A percentile compares a stretch with the other conserved stretches of the same genome.
phyloP scores from a whole-genome alignment of 176 grass and related monocot genomes.

The Canna indica region DNA sequence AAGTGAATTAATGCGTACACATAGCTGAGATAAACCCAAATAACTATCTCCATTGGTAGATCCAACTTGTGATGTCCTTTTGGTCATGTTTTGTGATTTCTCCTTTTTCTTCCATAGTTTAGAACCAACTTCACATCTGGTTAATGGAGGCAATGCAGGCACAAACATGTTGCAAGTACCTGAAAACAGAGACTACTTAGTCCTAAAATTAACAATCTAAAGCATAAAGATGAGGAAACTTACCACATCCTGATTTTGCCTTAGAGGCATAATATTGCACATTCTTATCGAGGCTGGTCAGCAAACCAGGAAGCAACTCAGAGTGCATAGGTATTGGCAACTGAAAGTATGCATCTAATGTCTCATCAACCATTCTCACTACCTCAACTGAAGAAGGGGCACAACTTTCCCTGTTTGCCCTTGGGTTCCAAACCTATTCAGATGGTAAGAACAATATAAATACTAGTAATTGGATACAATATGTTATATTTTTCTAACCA shows the following conservation, averaged over 20 bases:
- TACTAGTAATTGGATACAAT: background rate
- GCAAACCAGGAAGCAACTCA: slow-evolving; percentile 70
- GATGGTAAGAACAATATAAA: background rate
- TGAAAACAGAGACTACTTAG: slow-evolving; percentile 24
- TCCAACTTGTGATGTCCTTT: slow-evolving; percentile 55
- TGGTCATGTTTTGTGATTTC: slow-evolving; percentile 52
- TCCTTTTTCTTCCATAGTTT: slow-evolving; percentile 90
- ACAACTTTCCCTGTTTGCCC: slow-evolving; percentile 73
- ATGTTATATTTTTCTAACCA: background rate
- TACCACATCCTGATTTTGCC: slow-evolving; percentile 88
- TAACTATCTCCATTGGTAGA: slow-evolving; percentile 44
- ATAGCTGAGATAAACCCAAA: slow-evolving; percentile 67
- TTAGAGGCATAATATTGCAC: slow-evolving; percentile 74
- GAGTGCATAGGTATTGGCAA: slow-evolving; percentile 84
- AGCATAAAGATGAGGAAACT: slow-evolving; percentile 10
- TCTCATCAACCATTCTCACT: slow-evolving; percentile 78
- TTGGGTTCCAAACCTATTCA: slow-evolving; percentile 68
- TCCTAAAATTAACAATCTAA: background rate
- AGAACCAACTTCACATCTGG: slow-evolving; percentile 78
- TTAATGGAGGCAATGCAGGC: slow-evolving; percentile 61
- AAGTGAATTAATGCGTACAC: slow-evolving; percentile 77
- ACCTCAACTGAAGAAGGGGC: slow-evolving; percentile 80
- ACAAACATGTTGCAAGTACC: slow-evolving; percentile 65
- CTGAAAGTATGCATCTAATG: slow-evolving; percentile 79
- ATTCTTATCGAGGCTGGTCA: slow-evolving; percentile 63